Conservation (phyloP, 1,139 yeast genomes). For the Diutina mesorugosa region DNA sequence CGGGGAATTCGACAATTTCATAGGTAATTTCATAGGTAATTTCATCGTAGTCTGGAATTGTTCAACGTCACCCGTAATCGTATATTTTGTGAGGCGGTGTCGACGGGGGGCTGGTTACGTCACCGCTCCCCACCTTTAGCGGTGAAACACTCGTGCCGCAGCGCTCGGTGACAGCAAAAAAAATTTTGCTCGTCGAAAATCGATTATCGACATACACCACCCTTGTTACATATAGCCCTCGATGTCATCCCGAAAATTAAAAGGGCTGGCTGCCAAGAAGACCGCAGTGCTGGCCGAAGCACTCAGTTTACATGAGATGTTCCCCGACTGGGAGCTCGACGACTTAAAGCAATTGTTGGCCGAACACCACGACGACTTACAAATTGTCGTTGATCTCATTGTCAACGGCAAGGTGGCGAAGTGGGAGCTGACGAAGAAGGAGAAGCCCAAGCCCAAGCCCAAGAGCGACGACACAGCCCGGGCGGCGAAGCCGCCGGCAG, state of each 20-base stretch:
- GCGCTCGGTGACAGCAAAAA: background rate
- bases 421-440: conserved; percentile 47
- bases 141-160: background rate
- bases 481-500: background rate
- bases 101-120: background rate
- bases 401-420: conserved; percentile 63
- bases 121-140: background rate
- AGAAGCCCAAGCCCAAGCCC: conserved; percentile 22
- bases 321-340: conserved; percentile 89
- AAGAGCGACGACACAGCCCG: background rate
- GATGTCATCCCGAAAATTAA: background rate
- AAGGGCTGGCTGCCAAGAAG: background rate
- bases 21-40: too few species aligned
- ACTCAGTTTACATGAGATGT: conserved; percentile 51
- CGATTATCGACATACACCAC: background rate
- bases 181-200: background rate
- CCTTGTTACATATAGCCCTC: background rate
- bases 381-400: conserved; percentile 73
- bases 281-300: background rate
- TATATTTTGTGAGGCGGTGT: background rate
- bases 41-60: too few species aligned
- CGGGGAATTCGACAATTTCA: too few species aligned
- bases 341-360: conserved; percentile 66
- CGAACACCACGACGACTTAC: conserved; percentile 64
- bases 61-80: background rate